Evolutionary conservation across 2,329 filamentous ascomycete genomes (phyloP).

Genomic region (Acrocalymma vagum): DNA sequence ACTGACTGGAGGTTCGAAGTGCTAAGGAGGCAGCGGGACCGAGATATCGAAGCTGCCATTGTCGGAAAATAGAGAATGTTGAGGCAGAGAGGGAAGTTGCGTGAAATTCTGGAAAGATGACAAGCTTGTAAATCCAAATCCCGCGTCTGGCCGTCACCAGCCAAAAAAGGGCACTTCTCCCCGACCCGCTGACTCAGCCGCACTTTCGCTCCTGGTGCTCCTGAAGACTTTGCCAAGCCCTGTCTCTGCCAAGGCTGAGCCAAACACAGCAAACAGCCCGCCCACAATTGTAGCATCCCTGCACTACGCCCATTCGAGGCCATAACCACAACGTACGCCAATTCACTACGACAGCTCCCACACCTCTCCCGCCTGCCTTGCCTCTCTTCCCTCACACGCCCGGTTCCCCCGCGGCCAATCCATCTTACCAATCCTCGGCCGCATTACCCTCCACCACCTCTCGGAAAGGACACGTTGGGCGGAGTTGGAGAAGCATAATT

Average conservation of each 20-base stretch:
- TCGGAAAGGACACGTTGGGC: constrained; percentile 47
- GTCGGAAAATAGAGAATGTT: constrained; percentile 7
- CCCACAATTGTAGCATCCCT: constrained; percentile 45
- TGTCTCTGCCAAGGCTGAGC: constrained; percentile 11
- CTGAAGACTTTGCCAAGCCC: constrained; percentile 11
- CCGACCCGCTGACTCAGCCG: constrained; percentile 4
- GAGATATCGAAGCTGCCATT: constrained; percentile 44
- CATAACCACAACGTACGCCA: constrained; percentile 47
- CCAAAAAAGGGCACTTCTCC: constrained; percentile 16
- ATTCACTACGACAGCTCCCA: constrained; percentile 29
- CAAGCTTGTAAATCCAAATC: constrained; percentile 15
- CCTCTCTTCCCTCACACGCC: constrained; percentile 7
- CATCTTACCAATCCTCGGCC: constrained; percentile 20
- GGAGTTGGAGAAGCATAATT: constrained; percentile 39
- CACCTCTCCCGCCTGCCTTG: constrained; percentile 12
- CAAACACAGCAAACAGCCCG: constrained; percentile 33
- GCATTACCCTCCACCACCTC: constrained; percentile 9
- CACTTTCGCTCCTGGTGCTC: too few relatives aligned
- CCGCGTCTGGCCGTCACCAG: constrained; percentile 34
- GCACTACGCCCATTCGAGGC: constrained; percentile 35
- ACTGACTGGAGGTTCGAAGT: constrained; percentile 26
- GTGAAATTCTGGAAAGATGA: not conserved
- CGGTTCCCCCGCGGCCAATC: constrained; percentile 2
- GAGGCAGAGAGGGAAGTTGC: constrained; percentile 1
- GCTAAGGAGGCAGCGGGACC: constrained; percentile 39